Conservation (phyloP, 2,329 filamentous ascomycete genomes). For the Hypoxylon sp. region DNA sequence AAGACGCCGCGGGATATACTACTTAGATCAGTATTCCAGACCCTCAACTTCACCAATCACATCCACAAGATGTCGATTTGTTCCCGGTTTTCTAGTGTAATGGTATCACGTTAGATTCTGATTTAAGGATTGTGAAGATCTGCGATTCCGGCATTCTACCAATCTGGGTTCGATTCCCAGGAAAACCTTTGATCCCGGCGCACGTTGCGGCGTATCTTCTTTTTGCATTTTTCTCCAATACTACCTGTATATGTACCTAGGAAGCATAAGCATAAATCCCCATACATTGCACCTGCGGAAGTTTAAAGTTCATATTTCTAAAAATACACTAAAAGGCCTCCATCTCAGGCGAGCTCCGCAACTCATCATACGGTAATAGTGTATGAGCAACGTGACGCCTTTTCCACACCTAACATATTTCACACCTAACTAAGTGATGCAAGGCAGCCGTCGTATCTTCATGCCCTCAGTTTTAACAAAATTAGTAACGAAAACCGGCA, state of each 20-base stretch:
- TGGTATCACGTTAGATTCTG: constrained; percentile 48
- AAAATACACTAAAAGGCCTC: constrained; percentile 19
- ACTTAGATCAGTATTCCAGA: neutral
- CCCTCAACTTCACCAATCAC: neutral
- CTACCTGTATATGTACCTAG: no score
- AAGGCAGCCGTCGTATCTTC: neutral
- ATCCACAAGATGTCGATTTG: neutral
- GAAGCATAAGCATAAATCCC: no score
- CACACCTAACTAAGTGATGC: neutral
- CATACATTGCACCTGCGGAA: neutral
- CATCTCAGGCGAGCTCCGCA: constrained; percentile 15
- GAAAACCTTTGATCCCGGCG: constrained; percentile 37
- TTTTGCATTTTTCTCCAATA: neutral
- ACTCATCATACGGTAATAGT: constrained; percentile 10
- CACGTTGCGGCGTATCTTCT: neutral
- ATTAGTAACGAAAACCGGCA: constrained; percentile 36
- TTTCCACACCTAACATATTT: neutral
- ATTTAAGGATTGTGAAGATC: constrained; percentile 10
- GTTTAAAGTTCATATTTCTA: neutral
- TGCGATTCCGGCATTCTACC: constrained; percentile 34
- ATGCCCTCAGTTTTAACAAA: constrained; percentile 36
- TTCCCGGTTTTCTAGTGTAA: constrained; percentile 46
- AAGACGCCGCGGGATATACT: no score
- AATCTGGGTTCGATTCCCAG: constrained; percentile 50
- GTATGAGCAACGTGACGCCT: constrained; percentile 23